Base-by-base conservation (phyloP, 495 filamentous ascomycete genomes). In the Penicillium turbatum region DNA sequence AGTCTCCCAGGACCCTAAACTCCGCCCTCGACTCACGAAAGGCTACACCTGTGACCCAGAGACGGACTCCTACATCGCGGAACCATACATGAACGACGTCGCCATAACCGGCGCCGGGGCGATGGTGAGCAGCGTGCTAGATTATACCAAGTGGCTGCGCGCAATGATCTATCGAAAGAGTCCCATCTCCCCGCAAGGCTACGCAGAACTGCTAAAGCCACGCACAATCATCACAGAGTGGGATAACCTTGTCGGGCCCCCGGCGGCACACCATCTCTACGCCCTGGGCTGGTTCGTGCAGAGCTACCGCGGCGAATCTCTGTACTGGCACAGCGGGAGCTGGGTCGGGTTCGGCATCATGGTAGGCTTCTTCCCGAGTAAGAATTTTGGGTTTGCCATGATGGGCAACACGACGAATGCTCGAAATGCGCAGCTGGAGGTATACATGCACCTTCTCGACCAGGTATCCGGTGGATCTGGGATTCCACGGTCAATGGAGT, bases 131-230 rank as follows among this genome's bases (percentile, higher is more conserved):
- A 78, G 61, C 31, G 79, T 79, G 1, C 44, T 66, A 1, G 79
- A 82, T 41, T 83, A 81, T 56, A 60, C 72, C 0, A 74, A 69
- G 34, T 83, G 77, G 78, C 35, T 79, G 6, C 64, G 62, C 9
- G 65, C 67, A 2, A 43, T 69, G 45, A 60, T 70, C 39, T 42
- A 57, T 3, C 43, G 63, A 44, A 50, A 59, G 3, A 41, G 45
- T 11, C 42, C 43, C 8, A 19, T 57, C 30, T 55, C 51, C 3
- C 13, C 38, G 36, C 19, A 36, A 2, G 52, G 46, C 11, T 40
- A 59, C 26, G 45, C 32, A 7, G 39, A 53, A 21, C 24, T 57
- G 1, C 0, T 47, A 5, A 36, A 53, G 7, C 55, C 55, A 9
- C 55, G 55, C 8, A 53, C 37, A 9, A 13, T 54, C 11, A 53